These are phyloP conservation scores for Onygena corvina DNA, from an alignment of 2,329 filamentous ascomycete genomes.

Conservation along the genomic window DNA sequence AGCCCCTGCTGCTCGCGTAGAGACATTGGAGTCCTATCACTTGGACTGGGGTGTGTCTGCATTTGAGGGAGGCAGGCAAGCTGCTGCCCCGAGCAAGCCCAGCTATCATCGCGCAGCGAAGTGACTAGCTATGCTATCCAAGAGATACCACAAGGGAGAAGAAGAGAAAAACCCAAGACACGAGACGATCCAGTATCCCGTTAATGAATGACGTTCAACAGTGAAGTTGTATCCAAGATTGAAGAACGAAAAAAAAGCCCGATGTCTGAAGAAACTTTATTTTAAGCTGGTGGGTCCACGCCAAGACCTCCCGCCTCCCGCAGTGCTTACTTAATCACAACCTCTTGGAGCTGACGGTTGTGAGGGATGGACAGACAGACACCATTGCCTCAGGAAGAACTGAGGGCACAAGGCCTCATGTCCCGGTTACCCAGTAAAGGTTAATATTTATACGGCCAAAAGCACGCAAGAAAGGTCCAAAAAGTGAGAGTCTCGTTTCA, in stretches of 20 bases:
- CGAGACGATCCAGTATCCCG: too few relatives aligned
- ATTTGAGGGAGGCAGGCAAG: neutral
- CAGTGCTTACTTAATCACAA: slow-evolving; percentile 1
- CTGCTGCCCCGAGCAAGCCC: neutral
- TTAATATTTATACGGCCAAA: neutral
- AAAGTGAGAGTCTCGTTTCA: neutral
- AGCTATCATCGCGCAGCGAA: neutral
- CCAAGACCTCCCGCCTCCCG: slow-evolving; percentile 1
- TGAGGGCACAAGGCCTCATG: too few relatives aligned
- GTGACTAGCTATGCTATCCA: too few relatives aligned
- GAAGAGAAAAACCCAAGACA: neutral
- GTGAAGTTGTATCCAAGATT: neutral
- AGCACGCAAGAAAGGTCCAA: neutral
- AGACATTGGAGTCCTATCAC: neutral
- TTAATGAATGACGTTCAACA: too few relatives aligned
- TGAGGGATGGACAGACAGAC: too few relatives aligned
- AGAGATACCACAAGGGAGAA: neutral
- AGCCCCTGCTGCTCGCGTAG: neutral
- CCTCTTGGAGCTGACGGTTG: too few relatives aligned
- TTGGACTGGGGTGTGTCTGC: neutral
- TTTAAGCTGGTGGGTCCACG: neutral
- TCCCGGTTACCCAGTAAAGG: too few relatives aligned
- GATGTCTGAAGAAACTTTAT: neutral
- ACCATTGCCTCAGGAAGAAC: too few relatives aligned
- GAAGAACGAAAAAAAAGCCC: neutral